These are phyloP conservation scores for Ceraceosorus guamensis DNA, from an alignment of 1,284 basidiomycete species.

Conservation along the genomic window DNA sequence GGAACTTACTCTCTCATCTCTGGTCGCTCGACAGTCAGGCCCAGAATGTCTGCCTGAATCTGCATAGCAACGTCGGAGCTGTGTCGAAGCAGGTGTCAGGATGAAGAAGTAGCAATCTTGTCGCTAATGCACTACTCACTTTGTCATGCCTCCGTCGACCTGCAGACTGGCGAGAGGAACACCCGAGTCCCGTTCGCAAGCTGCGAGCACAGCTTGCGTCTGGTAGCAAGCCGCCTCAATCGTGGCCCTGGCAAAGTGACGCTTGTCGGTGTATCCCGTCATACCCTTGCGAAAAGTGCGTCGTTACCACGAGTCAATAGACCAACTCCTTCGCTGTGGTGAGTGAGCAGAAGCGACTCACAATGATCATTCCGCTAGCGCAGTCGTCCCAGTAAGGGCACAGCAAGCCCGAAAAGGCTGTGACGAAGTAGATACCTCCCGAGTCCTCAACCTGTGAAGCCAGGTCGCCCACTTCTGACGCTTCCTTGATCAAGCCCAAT, in stretches of 20 bases:
- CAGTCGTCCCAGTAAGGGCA: constrained; percentile 81
- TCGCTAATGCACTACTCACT: constrained; percentile 8
- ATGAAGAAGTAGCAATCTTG: not conserved
- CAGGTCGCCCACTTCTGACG: constrained; percentile 75
- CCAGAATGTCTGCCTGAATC: constrained; percentile 83
- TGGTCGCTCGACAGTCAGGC: constrained; percentile 81
- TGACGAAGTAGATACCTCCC: constrained; percentile 95
- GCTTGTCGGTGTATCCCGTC: constrained; percentile 83
- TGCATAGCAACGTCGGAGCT: constrained; percentile 68
- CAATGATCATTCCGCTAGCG: constrained; percentile 74
- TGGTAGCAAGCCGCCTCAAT: constrained; percentile 75
- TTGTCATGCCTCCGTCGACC: constrained; percentile 65
- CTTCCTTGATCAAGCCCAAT: constrained; percentile 71
- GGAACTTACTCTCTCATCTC: constrained; percentile 80
- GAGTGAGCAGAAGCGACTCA: constrained; percentile 6
- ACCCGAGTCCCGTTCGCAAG: constrained; percentile 76
- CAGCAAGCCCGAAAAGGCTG: constrained; percentile 84
- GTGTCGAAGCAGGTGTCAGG: not conserved
- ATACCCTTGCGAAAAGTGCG: constrained; percentile 49
- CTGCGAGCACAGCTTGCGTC: constrained; percentile 86
- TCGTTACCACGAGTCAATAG: too few relatives aligned
- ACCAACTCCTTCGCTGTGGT: constrained; percentile 4
- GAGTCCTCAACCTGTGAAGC: constrained; percentile 71
- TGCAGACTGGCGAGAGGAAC: constrained; percentile 70
- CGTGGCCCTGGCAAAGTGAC: constrained; percentile 78